These are phyloP conservation scores for Zygnema cylindricum DNA, from an alignment of 139 green algal genomes.

Conservation along the genomic window DNA sequence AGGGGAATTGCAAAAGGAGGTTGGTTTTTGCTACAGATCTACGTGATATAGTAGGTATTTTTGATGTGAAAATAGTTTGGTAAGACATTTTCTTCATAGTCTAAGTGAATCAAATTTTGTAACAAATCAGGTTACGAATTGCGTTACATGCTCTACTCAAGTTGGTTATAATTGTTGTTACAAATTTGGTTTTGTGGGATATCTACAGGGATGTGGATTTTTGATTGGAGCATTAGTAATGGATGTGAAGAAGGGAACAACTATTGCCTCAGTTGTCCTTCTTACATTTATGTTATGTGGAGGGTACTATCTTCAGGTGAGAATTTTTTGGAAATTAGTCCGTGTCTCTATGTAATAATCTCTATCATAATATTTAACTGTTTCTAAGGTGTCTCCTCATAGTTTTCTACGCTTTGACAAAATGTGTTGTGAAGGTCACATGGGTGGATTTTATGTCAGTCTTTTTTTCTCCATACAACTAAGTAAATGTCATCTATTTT, in stretches of 20 bases:
- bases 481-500: no score
- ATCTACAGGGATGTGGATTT: slow-evolving; percentile 35
- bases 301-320: slow-evolving; percentile 65
- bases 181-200: no score
- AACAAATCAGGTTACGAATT: no score
- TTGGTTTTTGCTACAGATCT: no score
- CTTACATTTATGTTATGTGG: slow-evolving; percentile 60
- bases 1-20: no score
- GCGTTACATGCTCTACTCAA: no score
- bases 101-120: no score
- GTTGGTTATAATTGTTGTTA: no score
- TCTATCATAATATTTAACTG: neutral
- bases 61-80: no score
- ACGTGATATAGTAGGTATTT: no score
- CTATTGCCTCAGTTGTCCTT: slow-evolving; percentile 42
- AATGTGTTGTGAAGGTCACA: neutral
- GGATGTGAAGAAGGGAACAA: slow-evolving; percentile 51
- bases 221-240: slow-evolving; percentile 43
- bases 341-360: neutral
- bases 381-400: neutral
- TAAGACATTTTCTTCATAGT: no score
- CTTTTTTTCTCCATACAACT: slow-evolving; percentile 6
- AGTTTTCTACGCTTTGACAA: neutral
- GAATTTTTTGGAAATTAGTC: neutral
- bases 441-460: neutral